Evolutionary conservation across 2,329 filamentous ascomycete species (phyloP).

Genomic region (Stachybotrys echinatus): DNA sequence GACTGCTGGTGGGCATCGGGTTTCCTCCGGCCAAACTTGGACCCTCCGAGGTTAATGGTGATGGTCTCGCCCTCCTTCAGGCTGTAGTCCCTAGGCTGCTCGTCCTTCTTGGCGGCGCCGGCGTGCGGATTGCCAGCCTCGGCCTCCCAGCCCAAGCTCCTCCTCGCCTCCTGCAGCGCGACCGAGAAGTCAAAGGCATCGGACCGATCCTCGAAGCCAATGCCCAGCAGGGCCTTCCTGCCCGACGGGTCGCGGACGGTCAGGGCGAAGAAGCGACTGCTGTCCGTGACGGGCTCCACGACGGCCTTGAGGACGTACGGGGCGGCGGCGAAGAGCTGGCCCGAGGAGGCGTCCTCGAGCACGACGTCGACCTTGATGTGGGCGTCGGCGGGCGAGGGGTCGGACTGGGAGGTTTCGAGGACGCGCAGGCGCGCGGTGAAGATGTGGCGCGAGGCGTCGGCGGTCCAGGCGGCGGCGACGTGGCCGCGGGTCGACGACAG

Average conservation of each 20-base stretch:
- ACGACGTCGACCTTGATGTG: constrained; percentile 68
- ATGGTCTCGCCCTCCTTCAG: constrained; percentile 89
- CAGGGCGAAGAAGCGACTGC: constrained; percentile 78
- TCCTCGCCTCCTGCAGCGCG: constrained; percentile 70
- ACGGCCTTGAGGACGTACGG: constrained; percentile 63
- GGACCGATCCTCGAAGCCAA: constrained; percentile 82
- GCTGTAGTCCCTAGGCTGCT: constrained; percentile 62
- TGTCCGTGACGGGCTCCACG: constrained; percentile 76
- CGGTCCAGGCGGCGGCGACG: constrained; percentile 72
- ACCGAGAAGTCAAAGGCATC: constrained; percentile 85
- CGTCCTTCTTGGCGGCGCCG: constrained; percentile 27
- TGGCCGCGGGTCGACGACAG: constrained; percentile 74
- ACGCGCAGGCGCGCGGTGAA: constrained; percentile 80
- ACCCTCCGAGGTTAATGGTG: constrained; percentile 65
- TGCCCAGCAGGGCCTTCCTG: constrained; percentile 72
- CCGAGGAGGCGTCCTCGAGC: constrained; percentile 68
- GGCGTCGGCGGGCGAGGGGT: constrained; percentile 25
- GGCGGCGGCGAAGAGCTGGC: constrained; percentile 76
- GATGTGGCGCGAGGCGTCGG: constrained; percentile 66
- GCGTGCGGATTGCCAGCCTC: constrained; percentile 21
- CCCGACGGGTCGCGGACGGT: constrained; percentile 71
- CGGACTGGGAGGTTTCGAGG: constrained; percentile 60
- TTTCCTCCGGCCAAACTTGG: constrained; percentile 45
- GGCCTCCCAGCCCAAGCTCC: constrained; percentile 58
- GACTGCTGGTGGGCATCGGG: constrained; percentile 20